Percentiles rank a stretch among this genome's conserved stretches.
Evolutionary conservation across 352 stramenopile genomes (phyloP).

Genomic region (Stramenopiles sp.): DNA sequence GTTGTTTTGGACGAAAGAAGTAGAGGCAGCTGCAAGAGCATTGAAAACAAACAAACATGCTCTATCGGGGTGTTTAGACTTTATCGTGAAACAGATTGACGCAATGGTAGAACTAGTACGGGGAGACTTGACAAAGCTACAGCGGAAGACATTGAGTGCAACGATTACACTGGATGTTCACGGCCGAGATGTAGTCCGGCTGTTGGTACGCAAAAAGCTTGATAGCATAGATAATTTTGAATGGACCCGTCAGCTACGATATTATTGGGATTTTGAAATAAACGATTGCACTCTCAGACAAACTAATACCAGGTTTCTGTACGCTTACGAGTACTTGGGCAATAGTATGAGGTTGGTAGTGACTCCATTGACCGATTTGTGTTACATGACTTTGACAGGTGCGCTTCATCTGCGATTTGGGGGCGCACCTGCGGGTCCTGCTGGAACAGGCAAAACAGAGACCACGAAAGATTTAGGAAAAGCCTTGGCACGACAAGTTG

Average conservation of each 20-base stretch:
- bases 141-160: constrained; percentile 72
- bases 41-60: constrained; percentile 39
- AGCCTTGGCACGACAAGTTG: constrained; percentile 70
- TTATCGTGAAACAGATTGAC: constrained; percentile 68
- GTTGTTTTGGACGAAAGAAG: constrained; percentile 66
- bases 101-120: constrained; percentile 69
- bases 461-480: constrained; percentile 85
- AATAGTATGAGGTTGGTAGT: constrained; percentile 61
- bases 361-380: constrained; percentile 69
- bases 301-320: constrained; percentile 58
- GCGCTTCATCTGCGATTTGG: constrained; percentile 69
- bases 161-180: constrained; percentile 76
- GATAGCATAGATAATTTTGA: constrained; percentile 65
- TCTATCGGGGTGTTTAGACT: constrained; percentile 56
- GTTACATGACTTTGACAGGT: constrained; percentile 87
- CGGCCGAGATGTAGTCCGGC: constrained; percentile 58
- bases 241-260: constrained; percentile 74
- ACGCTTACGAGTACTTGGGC: constrained; percentile 85
- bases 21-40: constrained; percentile 33
- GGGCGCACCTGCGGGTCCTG: constrained; percentile 66
- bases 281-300: constrained; percentile 59
- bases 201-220: constrained; percentile 48
- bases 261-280: constrained; percentile 66
- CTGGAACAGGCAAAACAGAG: constrained; percentile 79
- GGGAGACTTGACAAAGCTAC: constrained; percentile 49